Evolutionary conservation across 225 moss, liverwort and hornwort genomes (phyloP), one percentile per base, ranked within the genome.

Genomic region (Asterella californica): DNA sequence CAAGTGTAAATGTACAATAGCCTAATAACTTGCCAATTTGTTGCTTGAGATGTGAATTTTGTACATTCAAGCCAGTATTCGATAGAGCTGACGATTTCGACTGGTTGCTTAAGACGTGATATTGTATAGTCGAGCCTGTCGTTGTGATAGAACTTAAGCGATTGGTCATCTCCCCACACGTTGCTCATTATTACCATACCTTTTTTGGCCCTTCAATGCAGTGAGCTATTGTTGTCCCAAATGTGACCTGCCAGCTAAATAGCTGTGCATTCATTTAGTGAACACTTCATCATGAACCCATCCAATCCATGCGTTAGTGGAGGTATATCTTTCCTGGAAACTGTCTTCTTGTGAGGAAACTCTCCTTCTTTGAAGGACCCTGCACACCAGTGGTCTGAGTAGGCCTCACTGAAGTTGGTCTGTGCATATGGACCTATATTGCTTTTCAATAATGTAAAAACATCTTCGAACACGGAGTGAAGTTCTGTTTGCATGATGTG

Each of bases 41-140:
- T 68, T 62, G 29, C 25, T 33, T 34, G 66, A 74, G 38, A 66
- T 74, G 82, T 83, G 80, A 86, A 82, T 82, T 63, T 42, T 85
- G 85, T 82, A 82, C 62, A 82, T 75, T 68, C 69, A 81, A 76
- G 71, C 79, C 46, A 76, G 68, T 84, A 57, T 69, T 79, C 76
- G 36, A 76, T 76, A 76, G 76, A 76, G 59, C 61, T 74, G 29
- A 74, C 74, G 48, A 49, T 75, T 57, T 75, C 33, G 75, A 59
- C 33, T 75, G 12, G 54, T 75, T 70, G 70, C 70, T 70, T 59
- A 75, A 75, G 59, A 76, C 27, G 34, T 76, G 76, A 76, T 60
- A 61, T 38, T 76, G 76, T 76, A 76, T 60, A 76, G 76, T 76
- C 25, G 38, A 76, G 76, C 59, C 76, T 59, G 34, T 61, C 33